Evolutionary conservation across 2,329 filamentous ascomycete genomes (phyloP), one percentile per base, ranked within the genome.

Genomic region (Aspergillus sp.): DNA sequence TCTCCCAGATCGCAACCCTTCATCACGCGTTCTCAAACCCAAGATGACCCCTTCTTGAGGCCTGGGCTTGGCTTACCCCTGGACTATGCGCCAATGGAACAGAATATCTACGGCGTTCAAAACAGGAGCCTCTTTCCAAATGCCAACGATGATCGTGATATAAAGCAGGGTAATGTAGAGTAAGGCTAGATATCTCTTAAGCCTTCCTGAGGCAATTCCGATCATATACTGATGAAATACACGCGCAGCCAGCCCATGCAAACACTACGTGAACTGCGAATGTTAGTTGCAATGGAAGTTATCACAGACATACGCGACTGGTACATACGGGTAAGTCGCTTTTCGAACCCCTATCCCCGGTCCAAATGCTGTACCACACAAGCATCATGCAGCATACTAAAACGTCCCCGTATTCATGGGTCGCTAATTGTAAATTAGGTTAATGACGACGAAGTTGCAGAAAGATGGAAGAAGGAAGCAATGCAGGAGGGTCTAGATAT

Each of bases 251-350:
- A 60, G 29, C 60, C 60, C 7, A 42, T 59, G 26, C 41, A 65
- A 5, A 59, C 65, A 3, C 52, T 70, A 28, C 64, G 67, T 33
- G 70, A 73, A 48, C 49, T 62, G 5, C 56, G 51, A 2, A 71
- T 73, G 66, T 52, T 72, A 38, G 48, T 50, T 4, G 47, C 69
- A 32, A 68, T 73, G 59, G 64, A 72, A 35, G 45, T 55, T 0
- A 54, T 73, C 4, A 72, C 69, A 1, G 70, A 73, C 46, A 66
- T 66, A 41, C 52, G 53, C 1, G 54, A 66, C 4, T 73, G 71
- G 71, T 56, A 66, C 42, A 55, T 57, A 30, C 72, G 71, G 50
- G 60, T 60, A 49, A 36, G 43, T 34, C 26, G 7, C 7, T 30
- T 35, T 28, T 32, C 34, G 12, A 36, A 35, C 4, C 29, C 10